Percentiles rank a stretch among this genome's conserved stretches.
Conservation (phyloP, 169 alveolate genomes). For the Cryptosporidium sp. region DNA sequence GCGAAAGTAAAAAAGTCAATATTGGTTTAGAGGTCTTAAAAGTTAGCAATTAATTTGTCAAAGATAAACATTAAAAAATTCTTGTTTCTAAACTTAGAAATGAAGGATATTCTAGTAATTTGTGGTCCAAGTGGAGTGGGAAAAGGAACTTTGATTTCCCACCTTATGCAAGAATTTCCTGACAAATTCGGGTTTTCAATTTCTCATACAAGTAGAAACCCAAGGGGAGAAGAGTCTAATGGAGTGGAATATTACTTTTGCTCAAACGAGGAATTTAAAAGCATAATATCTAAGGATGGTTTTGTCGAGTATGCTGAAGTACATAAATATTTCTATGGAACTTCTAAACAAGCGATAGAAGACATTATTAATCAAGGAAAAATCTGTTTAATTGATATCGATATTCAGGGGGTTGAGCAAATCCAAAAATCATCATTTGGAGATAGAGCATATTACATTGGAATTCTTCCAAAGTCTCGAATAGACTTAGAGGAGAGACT, state of each 20-base stretch:
- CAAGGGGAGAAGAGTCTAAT: constrained; percentile 82
- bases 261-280: constrained; percentile 80
- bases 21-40: neutral
- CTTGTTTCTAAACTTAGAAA: neutral
- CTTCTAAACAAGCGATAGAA: constrained; percentile 78
- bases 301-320: constrained; percentile 82
- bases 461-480: constrained; percentile 78
- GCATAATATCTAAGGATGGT: constrained; percentile 64
- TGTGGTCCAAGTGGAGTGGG: constrained; percentile 88
- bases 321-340: constrained; percentile 81
- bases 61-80: neutral
- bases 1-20: neutral
- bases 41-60: neutral
- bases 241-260: constrained; percentile 84
- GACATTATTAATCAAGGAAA: constrained; percentile 75
- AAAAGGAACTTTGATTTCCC: constrained; percentile 81
- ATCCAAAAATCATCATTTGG: constrained; percentile 71
- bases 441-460: constrained; percentile 73
- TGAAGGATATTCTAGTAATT: constrained; percentile 75
- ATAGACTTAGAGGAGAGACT: constrained; percentile 79
- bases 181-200: constrained; percentile 80
- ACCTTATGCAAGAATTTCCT: constrained; percentile 78
- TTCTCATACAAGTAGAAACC: constrained; percentile 84
- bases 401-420: constrained; percentile 81
- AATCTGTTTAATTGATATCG: constrained; percentile 82